These are phyloP conservation scores for Plasmodium vinckei DNA, from an alignment of 169 alveolate species.

Conservation along the genomic window DNA sequence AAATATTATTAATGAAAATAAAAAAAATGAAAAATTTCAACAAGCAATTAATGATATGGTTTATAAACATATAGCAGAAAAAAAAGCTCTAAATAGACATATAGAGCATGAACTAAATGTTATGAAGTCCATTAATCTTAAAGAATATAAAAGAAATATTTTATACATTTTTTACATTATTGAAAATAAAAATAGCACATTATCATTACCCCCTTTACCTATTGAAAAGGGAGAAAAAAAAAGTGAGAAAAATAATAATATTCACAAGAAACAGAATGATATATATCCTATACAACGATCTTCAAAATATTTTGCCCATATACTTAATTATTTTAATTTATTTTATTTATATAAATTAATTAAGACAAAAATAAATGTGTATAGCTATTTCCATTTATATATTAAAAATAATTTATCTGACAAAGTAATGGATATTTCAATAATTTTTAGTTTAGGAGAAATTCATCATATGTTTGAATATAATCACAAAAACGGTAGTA, in stretches of 20 bases:
- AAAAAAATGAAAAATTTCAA: slow-evolving; percentile 8
- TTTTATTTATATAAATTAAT: slow-evolving; percentile 35
- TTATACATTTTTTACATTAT: slow-evolving; percentile 59
- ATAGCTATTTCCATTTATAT: slow-evolving; percentile 21
- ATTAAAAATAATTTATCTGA: slow-evolving; percentile 23
- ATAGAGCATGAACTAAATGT: slow-evolving; percentile 52
- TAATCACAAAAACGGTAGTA: neutral
- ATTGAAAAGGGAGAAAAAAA: slow-evolving; percentile 15
- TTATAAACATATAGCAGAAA: slow-evolving; percentile 71
- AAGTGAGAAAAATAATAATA: neutral
- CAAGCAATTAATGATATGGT: slow-evolving; percentile 47
- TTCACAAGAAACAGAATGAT: slow-evolving; percentile 3
- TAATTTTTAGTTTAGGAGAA: slow-evolving; percentile 69
- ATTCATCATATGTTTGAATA: slow-evolving; percentile 20
- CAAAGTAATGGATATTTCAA: slow-evolving; percentile 10
- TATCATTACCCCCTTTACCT: slow-evolving; percentile 72
- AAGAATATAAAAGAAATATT: slow-evolving; percentile 60
- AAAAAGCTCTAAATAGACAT: slow-evolving; percentile 65
- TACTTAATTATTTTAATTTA: slow-evolving; percentile 28
- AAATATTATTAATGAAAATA: slow-evolving; percentile 42
- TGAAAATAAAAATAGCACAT: slow-evolving; percentile 3
- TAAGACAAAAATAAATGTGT: slow-evolving; percentile 27
- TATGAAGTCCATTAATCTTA: slow-evolving; percentile 36
- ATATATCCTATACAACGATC: neutral
- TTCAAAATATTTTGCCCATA: neutral